These are phyloP conservation scores for Sporothrix brunneoviolacea DNA, from an alignment of 2,329 filamentous ascomycete genomes.

Conservation along the genomic window DNA sequence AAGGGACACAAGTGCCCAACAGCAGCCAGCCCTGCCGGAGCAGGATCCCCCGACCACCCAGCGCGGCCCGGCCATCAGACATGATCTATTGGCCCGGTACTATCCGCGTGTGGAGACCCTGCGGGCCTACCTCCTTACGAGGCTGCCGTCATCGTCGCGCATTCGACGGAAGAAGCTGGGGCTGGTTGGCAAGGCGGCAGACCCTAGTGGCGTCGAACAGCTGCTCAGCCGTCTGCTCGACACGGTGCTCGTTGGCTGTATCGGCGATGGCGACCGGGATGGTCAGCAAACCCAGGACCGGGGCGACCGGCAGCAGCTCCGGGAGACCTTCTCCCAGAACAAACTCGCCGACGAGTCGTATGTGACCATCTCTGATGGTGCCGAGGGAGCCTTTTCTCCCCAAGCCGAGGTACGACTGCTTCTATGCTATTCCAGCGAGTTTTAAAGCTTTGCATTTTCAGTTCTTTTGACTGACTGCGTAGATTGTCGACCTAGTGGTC, in stretches of 20 bases:
- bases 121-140: conserved; percentile 61
- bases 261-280: conserved; percentile 18
- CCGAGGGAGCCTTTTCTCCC: conserved; percentile 39
- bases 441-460: background rate
- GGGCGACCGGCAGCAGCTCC: conserved; percentile 46
- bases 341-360: conserved; percentile 48
- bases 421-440: conserved; percentile 13
- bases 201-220: conserved; percentile 26
- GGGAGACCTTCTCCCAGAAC: conserved; percentile 53
- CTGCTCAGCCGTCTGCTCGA: conserved; percentile 58
- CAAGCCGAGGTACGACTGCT: conserved; percentile 55
- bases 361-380: conserved; percentile 44
- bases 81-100: conserved; percentile 62
- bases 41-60: background rate
- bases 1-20: background rate
- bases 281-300: conserved; percentile 11
- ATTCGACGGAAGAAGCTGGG: conserved; percentile 52
- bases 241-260: conserved; percentile 57
- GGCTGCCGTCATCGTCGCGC: conserved; percentile 61
- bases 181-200: background rate
- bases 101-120: conserved; percentile 61
- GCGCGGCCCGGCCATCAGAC: conserved; percentile 26
- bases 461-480: background rate
- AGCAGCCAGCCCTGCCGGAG: background rate
- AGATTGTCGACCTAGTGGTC: conserved; percentile 73